Evolutionary conservation across 2,329 filamentous ascomycete genomes (phyloP), one percentile per base, ranked within the genome.

Genomic region (Fusarium sp.): DNA sequence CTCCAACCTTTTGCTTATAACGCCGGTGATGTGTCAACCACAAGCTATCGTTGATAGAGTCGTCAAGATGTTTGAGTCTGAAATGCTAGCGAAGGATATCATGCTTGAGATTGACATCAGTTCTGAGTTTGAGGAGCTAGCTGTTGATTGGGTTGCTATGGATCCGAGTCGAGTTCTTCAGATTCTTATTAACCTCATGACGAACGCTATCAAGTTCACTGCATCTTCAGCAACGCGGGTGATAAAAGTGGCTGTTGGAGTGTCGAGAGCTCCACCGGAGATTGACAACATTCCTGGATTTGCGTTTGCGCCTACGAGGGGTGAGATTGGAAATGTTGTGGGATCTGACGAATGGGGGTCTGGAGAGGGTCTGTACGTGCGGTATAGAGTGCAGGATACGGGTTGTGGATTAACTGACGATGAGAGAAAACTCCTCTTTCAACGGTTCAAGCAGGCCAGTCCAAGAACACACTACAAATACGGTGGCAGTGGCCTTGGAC

Each of bases 171-270:
- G 93, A 14, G 88, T 94, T 44, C 86, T 92, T n/a, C 93, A 95
- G 79, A 91, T 94, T 0, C 83, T 94, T 3, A 93, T 95, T 76
- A 95, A 95, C 74, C 85, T 95, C 2, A 88, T 92, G 27, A 93
- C 92, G 4, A 94, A 94, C 74, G 91, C 92, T 0, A 92, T 95
- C 79, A 95, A 95, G 73, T 95, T 94, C 77, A 95, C 93, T 17
- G 78, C 60, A 33, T 79, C 61, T 25, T 75, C 54, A 81, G 44
- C 38, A 1, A 74, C 65, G 7, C 59, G 81, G 8, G 22, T 53
- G 2, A 89, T 90, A 54, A 86, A 83, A 8, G 85, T 89, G 3
- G 83, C 84, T 0, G 80, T 89, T 0, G 85, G 83, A 8, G 87
- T 86, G 2, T 87, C 86, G 0, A 52, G 39, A 9, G 29, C 38